These are phyloP conservation scores for Bryoerythrophyllum caledonicum DNA, from an alignment of 225 moss, liverwort and hornwort species.

Conservation along the genomic window DNA sequence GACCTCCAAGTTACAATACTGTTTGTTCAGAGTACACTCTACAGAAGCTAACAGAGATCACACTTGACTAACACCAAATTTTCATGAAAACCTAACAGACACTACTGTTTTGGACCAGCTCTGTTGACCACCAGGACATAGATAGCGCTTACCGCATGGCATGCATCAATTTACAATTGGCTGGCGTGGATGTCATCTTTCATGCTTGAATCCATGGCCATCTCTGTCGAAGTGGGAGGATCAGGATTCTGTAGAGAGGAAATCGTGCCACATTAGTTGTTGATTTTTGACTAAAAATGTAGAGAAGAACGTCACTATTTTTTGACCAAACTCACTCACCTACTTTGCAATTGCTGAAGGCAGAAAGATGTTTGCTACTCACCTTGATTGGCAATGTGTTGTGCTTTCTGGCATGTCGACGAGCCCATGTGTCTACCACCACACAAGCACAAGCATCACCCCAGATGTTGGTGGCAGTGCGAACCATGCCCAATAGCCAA, in stretches of 20 bases:
- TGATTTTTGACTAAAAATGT: too few relatives aligned
- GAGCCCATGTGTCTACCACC: slow-evolving; percentile 75
- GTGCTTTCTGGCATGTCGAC: slow-evolving; percentile 46
- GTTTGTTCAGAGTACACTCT: too few relatives aligned
- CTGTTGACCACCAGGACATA: too few relatives aligned
- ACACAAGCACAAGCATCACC: slow-evolving; percentile 88
- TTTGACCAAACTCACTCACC: too few relatives aligned
- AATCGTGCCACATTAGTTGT: neutral
- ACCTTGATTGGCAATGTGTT: slow-evolving; percentile 46
- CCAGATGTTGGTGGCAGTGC: slow-evolving; percentile 84
- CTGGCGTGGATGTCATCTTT: slow-evolving; percentile 8
- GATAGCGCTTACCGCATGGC: too few relatives aligned
- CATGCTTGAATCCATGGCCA: slow-evolving; percentile 23
- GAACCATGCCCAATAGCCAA: slow-evolving; percentile 90
- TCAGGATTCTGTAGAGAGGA: slow-evolving; percentile 35
- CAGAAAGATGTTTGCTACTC: neutral
- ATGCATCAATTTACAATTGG: too few relatives aligned
- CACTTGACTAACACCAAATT: neutral
- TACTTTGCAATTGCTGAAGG: too few relatives aligned
- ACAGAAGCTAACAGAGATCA: neutral
- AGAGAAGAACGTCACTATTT: too few relatives aligned
- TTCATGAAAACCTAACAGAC: neutral
- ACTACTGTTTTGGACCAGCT: too few relatives aligned
- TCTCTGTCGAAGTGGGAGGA: slow-evolving; percentile 17
- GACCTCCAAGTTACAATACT: neutral